Evolutionary conservation across 1,139 yeast species (phyloP).

Genomic region (Suhomyces maxii): DNA sequence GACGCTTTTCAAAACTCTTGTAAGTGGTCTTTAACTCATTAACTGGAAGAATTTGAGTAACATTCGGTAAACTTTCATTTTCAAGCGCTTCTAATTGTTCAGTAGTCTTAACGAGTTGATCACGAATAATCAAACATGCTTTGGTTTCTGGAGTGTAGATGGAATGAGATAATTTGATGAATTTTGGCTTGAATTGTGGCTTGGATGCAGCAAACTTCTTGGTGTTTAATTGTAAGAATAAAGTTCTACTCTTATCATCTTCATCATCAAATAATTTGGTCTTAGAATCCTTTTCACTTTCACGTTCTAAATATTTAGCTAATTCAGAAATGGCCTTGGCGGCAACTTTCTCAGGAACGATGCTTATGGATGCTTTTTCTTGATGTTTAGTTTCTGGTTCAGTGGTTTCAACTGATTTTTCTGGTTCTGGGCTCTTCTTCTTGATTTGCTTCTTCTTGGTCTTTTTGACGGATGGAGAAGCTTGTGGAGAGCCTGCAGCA

Average conservation of each 20-base stretch:
- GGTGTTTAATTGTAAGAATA: constrained; percentile 61
- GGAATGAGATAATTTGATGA: constrained; percentile 55
- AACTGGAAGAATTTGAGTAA: constrained; percentile 52
- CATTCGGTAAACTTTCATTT: constrained; percentile 48
- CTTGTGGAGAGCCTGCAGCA: constrained; percentile 19
- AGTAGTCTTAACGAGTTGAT: constrained; percentile 55
- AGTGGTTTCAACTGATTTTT: constrained; percentile 1
- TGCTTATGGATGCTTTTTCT: not conserved
- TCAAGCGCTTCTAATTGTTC: constrained; percentile 64
- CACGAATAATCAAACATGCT: constrained; percentile 75
- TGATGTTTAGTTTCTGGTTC: constrained; percentile 1
- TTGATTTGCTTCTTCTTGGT: constrained; percentile 6
- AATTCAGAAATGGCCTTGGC: constrained; percentile 55
- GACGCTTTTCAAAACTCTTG: constrained; percentile 69
- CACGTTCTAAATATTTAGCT: constrained; percentile 39
- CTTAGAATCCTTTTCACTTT: constrained; percentile 28
- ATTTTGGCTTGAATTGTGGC: constrained; percentile 72
- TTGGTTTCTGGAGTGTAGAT: constrained; percentile 47
- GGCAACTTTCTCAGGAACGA: constrained; percentile 13
- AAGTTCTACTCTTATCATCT: constrained; percentile 53
- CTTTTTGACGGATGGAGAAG: constrained; percentile 12
- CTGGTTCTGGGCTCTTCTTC: not conserved
- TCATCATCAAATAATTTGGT: constrained; percentile 44
- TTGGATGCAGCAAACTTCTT: constrained; percentile 63
- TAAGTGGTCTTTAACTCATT: constrained; percentile 63